phyloP scores from a whole-genome alignment of 2,329 filamentous ascomycete genomes.

The Phymatotrichopsis omnivora region DNA sequence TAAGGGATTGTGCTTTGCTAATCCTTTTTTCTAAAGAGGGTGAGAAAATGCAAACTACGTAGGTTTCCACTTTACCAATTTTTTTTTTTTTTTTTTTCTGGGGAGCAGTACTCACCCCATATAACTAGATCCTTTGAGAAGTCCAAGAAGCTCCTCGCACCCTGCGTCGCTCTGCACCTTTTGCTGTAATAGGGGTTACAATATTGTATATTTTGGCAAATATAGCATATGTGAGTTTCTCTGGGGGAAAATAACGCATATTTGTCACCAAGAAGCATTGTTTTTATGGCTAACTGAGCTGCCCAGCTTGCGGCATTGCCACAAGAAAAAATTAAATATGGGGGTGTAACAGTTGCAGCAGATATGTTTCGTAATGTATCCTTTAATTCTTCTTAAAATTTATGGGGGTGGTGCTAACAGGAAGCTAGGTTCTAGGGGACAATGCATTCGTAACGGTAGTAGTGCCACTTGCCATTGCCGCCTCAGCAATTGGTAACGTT shows the following conservation, averaged over 20 bases:
- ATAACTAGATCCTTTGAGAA: conserved; percentile 36
- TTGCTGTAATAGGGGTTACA: conserved; percentile 34
- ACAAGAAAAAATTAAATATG: not conserved
- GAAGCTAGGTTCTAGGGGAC: conserved; percentile 24
- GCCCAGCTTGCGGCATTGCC: conserved; percentile 14
- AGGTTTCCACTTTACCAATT: not conserved
- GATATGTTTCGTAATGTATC: conserved; percentile 12
- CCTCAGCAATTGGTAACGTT: conserved; percentile 48
- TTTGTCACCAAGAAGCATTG: no score
- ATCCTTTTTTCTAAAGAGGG: conserved; percentile 2
- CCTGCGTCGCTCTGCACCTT: conserved; percentile 34
- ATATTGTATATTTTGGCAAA: conserved; percentile 38
- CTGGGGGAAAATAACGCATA: no score
- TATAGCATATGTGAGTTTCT: conserved; percentile 33
- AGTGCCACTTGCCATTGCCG: conserved; percentile 44
- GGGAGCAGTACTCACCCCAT: not conserved
- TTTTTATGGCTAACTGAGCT: no score
- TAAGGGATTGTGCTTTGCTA: not conserved
- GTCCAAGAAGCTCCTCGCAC: conserved; percentile 36
- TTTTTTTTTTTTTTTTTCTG: no score
- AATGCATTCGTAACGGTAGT: conserved; percentile 35
- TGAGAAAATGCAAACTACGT: conserved; percentile 39
- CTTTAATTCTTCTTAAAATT: not conserved
- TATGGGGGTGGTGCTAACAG: not conserved
- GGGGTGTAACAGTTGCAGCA: conserved; percentile 11